Base-by-base conservation (phyloP, 441 rosid genomes). In the Monsonia emarginata region DNA sequence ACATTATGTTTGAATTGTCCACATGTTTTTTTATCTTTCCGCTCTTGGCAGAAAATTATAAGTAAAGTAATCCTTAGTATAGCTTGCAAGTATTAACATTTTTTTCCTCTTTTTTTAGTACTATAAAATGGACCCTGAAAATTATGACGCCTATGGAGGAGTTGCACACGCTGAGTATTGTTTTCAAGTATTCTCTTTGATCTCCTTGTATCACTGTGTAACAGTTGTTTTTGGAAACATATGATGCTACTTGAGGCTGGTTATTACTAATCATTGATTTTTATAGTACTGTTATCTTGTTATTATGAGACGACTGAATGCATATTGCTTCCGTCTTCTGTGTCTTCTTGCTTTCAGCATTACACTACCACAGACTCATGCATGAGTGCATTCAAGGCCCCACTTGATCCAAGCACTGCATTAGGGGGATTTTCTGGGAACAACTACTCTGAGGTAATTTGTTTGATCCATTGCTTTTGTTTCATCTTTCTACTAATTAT, bases 341-440 rank as follows among this genome's bases (percentile, higher is more conserved):
- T 65, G 30, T 68, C 48, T 78, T 63, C 63, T 73, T 59, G 8
- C 57, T 54, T 74, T 70, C 85, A 87, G 93, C 93, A 87, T 81
- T 87, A 77, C 76, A 83, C 93, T 46, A 77, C 90, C 65, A 62
- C 88, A 63, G 90, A 85, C 63, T 66, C 77, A 65, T 87, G 93
- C 68, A 65, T 84, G 77, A 85, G 90, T 71, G 93, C 93, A 69
- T 87, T 85, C 73, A 58, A 87, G 74, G 93, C 86, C 59, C 93
- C 93, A 30, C 82, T 85, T 74, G 93, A 85, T 80, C 93, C 93
- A 71, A 87, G 88, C 80, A 83, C 88, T 57, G 83, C 78, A 65
- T 70, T 87, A 66, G 93, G 93, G 66, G 93, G 90, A 40, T 87
- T 87, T 78, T 70, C 86, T 42, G 86, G 86, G 72, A 82, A 74